A percentile compares a stretch with the other conserved stretches of the same genome.
Evolutionary conservation across 2,329 filamentous ascomycete genomes (phyloP).

Genomic region (Colletotrichum lupini): DNA sequence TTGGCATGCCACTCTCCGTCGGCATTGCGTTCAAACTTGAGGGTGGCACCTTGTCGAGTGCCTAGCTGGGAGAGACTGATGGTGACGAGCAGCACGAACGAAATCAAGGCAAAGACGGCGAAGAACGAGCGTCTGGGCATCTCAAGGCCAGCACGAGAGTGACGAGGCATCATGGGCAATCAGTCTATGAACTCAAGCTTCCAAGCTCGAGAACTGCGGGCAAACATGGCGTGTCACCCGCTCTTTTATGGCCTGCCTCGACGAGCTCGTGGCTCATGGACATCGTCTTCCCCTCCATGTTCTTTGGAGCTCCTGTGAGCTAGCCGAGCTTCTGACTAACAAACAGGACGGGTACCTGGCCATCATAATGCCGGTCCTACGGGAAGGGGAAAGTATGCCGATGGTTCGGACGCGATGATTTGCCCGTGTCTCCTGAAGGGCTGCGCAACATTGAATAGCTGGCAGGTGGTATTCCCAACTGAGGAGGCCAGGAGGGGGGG

Average conservation of each 20-base stretch:
- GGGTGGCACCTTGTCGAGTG: neutral
- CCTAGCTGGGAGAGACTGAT: slow-evolving; percentile 20
- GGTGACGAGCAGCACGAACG: slow-evolving; percentile 26
- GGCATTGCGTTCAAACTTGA: slow-evolving; percentile 24
- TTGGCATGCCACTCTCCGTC: slow-evolving; percentile 14
- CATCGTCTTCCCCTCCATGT: neutral
- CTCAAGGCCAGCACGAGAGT: slow-evolving; percentile 18
- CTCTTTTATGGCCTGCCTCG: neutral
- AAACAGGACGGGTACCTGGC: slow-evolving; percentile 16
- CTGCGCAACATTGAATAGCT: slow-evolving; percentile 2
- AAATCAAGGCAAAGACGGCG: slow-evolving; percentile 29
- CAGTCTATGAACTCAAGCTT: neutral
- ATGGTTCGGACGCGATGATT: slow-evolving; percentile 12
- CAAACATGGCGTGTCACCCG: neutral
- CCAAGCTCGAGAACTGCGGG: neutral
- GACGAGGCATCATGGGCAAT: slow-evolving; percentile 19
- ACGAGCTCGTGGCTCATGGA: neutral
- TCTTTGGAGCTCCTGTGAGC: slow-evolving; percentile 3
- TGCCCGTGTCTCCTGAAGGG: slow-evolving; percentile 1
- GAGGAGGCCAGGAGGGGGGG: neutral
- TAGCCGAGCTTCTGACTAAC: neutral
- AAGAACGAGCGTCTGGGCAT: slow-evolving; percentile 30
- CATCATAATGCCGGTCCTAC: neutral
- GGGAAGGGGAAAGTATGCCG: slow-evolving; percentile 26
- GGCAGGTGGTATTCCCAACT: neutral